Base-by-base conservation (phyloP, 139 green algal genomes). In the Chlamydomonas schloesseri region DNA sequence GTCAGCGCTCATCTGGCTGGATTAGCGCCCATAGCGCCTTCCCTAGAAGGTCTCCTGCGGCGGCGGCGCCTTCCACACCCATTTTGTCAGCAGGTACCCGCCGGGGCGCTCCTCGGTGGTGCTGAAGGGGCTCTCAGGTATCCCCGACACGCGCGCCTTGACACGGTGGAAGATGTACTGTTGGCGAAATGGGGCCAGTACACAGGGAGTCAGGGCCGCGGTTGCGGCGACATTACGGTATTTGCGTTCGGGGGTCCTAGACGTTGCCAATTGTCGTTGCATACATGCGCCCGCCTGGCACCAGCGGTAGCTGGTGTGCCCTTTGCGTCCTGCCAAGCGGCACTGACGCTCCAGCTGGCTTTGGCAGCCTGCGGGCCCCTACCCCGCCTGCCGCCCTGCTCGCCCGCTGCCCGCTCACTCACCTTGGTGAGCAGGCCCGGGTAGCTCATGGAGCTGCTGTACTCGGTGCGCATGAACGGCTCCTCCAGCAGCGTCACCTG, bases 141-240 rank as follows among this genome's bases (percentile, higher is more conserved):
- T 84, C 5, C 75, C 73, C 26, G 73, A 60, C 69, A 89, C 77
- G 21, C 34, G 71, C 10, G 71, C 86, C 47, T 69, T 82, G 8
- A 91, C 82, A 3, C 88, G 82, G 74, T 91, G 82, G 75, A 88
- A 88, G 15, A 91, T 71, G 71, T 91, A 91, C 82, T 89, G 84
- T 18, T 13, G 55, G 55, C 18, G 10, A 60, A 23, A 11, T 3
- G 55, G 55, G 18, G 55, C n/a, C n/a, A n/a, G n/a, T n/a, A n/a
- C n/a, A n/a, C n/a, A n/a, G n/a, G n/a, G n/a, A n/a, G n/a, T n/a
- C n/a, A n/a, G n/a, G n/a, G n/a, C n/a, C n/a, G n/a, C n/a, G n/a
- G n/a, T n/a, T n/a, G n/a, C n/a, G n/a, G n/a, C n/a, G n/a, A n/a
- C n/a, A n/a, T n/a, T n/a, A n/a, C 3, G 15, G 29, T 8, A 31